Evolutionary conservation across 805 yeast species (phyloP).

Genomic region (Ogataea ramenticola): DNA sequence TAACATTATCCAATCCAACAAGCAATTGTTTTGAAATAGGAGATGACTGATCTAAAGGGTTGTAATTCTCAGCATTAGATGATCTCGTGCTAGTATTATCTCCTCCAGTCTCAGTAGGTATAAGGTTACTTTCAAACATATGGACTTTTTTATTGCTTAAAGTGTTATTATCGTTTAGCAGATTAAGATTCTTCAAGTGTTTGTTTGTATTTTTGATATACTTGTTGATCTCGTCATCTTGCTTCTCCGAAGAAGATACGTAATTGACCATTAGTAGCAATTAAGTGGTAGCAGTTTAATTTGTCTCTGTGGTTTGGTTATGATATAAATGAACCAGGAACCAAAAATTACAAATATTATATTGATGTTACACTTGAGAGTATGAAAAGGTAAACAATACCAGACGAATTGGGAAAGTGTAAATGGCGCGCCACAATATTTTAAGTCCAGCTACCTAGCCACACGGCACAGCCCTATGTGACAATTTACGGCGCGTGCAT

Average conservation of each 20-base stretch:
- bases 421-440: no score
- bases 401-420: background rate
- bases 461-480: background rate
- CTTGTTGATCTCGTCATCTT: constrained; percentile 1
- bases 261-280: no score
- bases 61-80: background rate
- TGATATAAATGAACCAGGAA: no score
- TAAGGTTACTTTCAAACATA: background rate
- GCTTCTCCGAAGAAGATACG: background rate
- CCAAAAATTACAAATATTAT: no score
- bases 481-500: no score
- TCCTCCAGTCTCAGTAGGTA: constrained; percentile 1
- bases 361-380: no score
- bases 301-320: no score
- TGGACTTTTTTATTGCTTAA: no score
- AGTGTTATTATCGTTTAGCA: background rate
- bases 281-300: no score
- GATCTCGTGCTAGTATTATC: background rate
- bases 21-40: background rate
- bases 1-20: background rate
- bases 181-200: background rate
- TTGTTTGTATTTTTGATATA: constrained; percentile 2
- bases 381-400: background rate
- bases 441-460: no score
- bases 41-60: background rate